Base-by-base conservation (phyloP, 1,284 basidiomycete genomes). In the Fomitopsis schrenkii region DNA sequence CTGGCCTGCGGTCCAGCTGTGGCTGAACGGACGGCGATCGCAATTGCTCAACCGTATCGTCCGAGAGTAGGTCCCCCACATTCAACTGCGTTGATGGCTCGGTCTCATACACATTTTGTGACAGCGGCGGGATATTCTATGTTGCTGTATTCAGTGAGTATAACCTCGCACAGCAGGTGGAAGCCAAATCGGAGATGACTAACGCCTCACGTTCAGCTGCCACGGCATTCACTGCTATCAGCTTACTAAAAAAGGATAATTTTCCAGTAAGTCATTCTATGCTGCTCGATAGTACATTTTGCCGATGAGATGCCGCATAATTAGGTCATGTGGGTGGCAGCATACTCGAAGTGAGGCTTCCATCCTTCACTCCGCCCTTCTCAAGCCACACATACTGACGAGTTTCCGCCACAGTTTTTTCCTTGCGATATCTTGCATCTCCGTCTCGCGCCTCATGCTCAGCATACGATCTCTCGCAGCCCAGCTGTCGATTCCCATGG, bases 371-470 rank as follows among this genome's bases (percentile, higher is more conserved):
- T 12, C 22, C 12, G 28, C 26, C 26, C n/a, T 46, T 22, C 22
- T 22, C 22, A 22, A 22, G 22, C 46, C 8, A 30, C 14, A 15
- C 26, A 30, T 26, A 7, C 4, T 9, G n/a, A 19, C 15, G 8
- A 15, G 15, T 46, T 1, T 12, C 28, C 10, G 9, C 26, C 9
- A 4, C 46, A 73, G 73, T 59, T 59, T 68, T 19, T 36, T 69
- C 12, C 67, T 72, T 10, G 62, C 60, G 12, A 58, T 71, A 17
- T 62, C 64, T 4, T 68, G 72, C 1, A 55, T 71, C 9, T 63
- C 70, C 14, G 69, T 73, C 8, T 74, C 72, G 5, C 69, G 71
- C 6, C 65, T 74, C 17, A 73, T 74, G 66, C 66, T 74, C 15
- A 69, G 66, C 64, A 72, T 72, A 50, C 71, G 67, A 44, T 71